Evolutionary conservation across 2,329 filamentous ascomycete species (phyloP), one percentile per base, ranked within the genome.

Genomic region (Aspergillus floridensis): DNA sequence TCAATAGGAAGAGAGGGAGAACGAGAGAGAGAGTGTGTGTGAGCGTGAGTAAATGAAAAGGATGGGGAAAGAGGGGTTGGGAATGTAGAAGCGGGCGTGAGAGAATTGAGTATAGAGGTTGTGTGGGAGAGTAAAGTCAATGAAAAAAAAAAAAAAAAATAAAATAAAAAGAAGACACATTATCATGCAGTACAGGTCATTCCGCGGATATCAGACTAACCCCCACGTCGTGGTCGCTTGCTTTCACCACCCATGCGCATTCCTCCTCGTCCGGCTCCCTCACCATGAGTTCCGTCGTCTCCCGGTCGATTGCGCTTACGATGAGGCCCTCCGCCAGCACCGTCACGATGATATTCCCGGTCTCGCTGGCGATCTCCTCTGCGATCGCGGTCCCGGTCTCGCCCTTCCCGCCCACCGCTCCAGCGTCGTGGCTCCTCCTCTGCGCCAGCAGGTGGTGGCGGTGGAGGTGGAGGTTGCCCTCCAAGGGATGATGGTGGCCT

Each of bases 141-240:
- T 31, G 19, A 38, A 49, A 63, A 64, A 47, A n/a, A n/a, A n/a
- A n/a, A n/a, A n/a, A n/a, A n/a, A n/a, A n/a, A n/a, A n/a, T n/a
- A n/a, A n/a, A n/a, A n/a, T n/a, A 63, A 64, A 47, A 56, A 58
- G 24, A 53, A 52, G 49, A 53, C 63, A 59, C 60, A 51, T 47
- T 54, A 58, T 41, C 19, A 35, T 53, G 48, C 22, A 54, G 16
- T 41, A 54, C 52, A 31, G 5, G 47, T 22, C 44, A 22, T 35
- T 55, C 41, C 41, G n/a, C 53, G 7, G 21, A 4, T 26, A 22
- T 29, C 29, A 44, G 21, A 32, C 51, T 52, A 58, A 19, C 51
- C 59, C 29, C 77, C 77, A 54, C 77, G 72, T 58, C 77, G 74
- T 49, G 73, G 69, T 48, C 77, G 73, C 63, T 79, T 79, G 61